These are phyloP conservation scores for Penicillium glabrum DNA, from an alignment of 2,329 filamentous ascomycete genomes.

Conservation along the genomic window DNA sequence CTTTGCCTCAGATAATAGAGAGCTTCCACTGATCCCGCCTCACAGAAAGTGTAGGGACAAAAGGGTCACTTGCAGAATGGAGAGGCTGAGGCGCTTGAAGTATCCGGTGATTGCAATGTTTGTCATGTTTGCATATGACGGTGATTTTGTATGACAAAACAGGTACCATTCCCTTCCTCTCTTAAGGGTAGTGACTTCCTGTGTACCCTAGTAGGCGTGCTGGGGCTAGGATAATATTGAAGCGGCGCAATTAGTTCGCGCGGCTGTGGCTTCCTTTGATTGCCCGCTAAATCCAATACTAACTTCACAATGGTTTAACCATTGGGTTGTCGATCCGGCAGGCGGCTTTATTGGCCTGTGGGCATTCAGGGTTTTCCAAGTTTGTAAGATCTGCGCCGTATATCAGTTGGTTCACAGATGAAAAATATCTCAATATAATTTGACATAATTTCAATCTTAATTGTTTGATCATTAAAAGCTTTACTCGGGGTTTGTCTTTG, in stretches of 20 bases:
- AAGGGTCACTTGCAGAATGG: no score
- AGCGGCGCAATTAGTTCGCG: background rate
- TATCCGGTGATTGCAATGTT: background rate
- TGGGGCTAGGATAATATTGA: background rate
- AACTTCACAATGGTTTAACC: background rate
- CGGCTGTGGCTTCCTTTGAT: background rate
- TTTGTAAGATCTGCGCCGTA: background rate
- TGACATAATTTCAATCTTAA: background rate
- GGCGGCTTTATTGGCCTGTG: background rate
- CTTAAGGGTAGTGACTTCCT: background rate
- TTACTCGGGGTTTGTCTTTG: background rate
- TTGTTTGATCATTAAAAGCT: background rate
- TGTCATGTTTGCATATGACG: background rate
- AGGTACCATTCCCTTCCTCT: background rate
- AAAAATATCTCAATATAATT: background rate
- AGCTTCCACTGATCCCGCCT: conserved; percentile 6
- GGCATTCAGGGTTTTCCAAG: background rate
- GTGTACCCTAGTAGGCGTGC: background rate
- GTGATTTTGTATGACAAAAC: background rate
- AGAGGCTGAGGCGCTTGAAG: no score
- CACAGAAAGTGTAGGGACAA: no score
- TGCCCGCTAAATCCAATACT: background rate
- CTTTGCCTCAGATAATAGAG: conserved; percentile 4
- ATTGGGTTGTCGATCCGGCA: background rate
- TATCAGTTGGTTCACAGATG: background rate